A percentile compares a stretch with the other conserved stretches of the same genome.
phyloP scores from a whole-genome alignment of 495 filamentous ascomycete species.

The Patellaria atrata region DNA sequence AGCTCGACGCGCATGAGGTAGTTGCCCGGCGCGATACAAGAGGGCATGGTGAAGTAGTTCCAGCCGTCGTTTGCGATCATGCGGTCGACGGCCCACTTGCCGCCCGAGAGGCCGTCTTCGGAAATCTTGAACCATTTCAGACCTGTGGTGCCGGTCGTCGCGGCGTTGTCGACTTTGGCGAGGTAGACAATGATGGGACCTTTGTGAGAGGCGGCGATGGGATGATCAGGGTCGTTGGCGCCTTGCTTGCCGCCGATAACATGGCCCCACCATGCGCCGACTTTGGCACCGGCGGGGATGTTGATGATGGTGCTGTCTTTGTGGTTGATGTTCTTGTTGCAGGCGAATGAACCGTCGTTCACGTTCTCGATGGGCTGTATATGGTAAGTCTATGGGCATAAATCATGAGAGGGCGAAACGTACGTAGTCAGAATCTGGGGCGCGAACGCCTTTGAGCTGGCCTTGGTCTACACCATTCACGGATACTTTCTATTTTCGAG shows the following conservation, averaged over 20 bases:
- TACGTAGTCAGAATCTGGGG: conserved; percentile 39
- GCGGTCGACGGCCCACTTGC: conserved; percentile 40
- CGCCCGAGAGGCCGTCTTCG: conserved; percentile 22
- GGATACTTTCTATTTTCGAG: conserved; percentile 37
- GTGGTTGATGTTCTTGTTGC: conserved; percentile 19
- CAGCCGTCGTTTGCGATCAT: conserved; percentile 31
- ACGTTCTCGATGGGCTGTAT: conserved; percentile 40
- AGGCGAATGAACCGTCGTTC: conserved; percentile 13
- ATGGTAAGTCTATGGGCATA: too few species aligned
- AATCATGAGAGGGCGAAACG: too few species aligned
- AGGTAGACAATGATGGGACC: conserved; percentile 16
- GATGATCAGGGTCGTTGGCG: conserved; percentile 29
- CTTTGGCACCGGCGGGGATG: conserved; percentile 29
- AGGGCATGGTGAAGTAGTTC: conserved; percentile 34
- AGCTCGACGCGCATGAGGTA: conserved; percentile 41
- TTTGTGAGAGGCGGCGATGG: conserved; percentile 39
- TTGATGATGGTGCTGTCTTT: conserved; percentile 34
- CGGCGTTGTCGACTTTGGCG: conserved; percentile 13
- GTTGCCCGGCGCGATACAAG: conserved; percentile 32
- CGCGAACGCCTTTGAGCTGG: conserved; percentile 36
- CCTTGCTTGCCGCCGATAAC: conserved; percentile 39
- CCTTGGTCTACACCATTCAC: conserved; percentile 40
- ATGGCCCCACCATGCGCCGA: conserved; percentile 36
- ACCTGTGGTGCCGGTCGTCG: conserved; percentile 7
- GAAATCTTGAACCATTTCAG: conserved; percentile 14